Evolutionary conservation across 768 basidiomycete species (phyloP).

Genomic region (Russula ochroleuca): DNA sequence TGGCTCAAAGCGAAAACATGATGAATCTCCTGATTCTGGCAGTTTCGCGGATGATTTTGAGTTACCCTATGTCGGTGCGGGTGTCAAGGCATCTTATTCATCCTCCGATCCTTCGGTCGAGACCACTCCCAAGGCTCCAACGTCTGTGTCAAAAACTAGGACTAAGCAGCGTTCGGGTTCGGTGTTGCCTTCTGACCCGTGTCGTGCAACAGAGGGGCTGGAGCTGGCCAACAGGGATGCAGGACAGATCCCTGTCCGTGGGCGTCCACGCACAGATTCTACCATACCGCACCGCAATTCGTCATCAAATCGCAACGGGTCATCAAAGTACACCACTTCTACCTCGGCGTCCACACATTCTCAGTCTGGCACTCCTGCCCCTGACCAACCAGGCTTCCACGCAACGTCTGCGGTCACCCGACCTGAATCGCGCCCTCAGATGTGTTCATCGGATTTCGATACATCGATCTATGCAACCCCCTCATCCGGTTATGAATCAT

Average conservation of each 20-base stretch:
- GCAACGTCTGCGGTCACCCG: slow-evolving; percentile 9
- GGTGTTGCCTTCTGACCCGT: neutral
- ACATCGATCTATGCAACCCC: slow-evolving; percentile 11
- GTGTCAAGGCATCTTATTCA: slow-evolving; percentile 29
- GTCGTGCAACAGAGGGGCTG: slow-evolving; percentile 8
- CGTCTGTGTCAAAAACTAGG: neutral
- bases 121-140: slow-evolving; percentile 9
- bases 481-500: slow-evolving; percentile 8
- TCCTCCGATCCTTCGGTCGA: slow-evolving; percentile 3
- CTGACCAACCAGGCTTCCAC: slow-evolving; percentile 15
- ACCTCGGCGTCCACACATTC: slow-evolving; percentile 11
- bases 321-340: slow-evolving; percentile 3
- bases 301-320: neutral
- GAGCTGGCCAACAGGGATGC: slow-evolving; percentile 4
- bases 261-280: slow-evolving; percentile 21
- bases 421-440: slow-evolving; percentile 14
- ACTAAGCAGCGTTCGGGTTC: slow-evolving; percentile 15
- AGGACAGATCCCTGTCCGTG: slow-evolving; percentile 20
- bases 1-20: slow-evolving; percentile 45
- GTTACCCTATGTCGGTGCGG: slow-evolving; percentile 42
- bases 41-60: slow-evolving; percentile 35
- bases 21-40: slow-evolving; percentile 38
- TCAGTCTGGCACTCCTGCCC: slow-evolving; percentile 19
- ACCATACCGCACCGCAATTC: slow-evolving; percentile 10
- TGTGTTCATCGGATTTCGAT: slow-evolving; percentile 14